Conservation (phyloP, 345 rosid species). For the Stellera chamaejasme region DNA sequence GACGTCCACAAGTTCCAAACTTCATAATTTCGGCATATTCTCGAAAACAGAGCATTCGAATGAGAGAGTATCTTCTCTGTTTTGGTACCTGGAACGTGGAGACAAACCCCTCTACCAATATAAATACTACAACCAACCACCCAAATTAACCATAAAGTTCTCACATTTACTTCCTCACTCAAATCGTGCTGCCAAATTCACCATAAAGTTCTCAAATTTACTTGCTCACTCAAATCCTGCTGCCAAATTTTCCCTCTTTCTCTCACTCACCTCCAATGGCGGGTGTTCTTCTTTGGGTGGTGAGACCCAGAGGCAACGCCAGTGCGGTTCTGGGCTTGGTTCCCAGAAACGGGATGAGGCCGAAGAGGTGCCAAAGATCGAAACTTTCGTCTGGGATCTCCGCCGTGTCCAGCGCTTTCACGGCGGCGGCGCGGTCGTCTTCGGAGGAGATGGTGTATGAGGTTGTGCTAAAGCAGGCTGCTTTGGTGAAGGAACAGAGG, state of each 20-base stretch:
- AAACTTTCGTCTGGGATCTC: constrained; percentile 10
- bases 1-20: too few relatives aligned
- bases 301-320: constrained; percentile 34
- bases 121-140: too few relatives aligned
- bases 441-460: constrained; percentile 45
- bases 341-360: constrained; percentile 11
- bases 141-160: too few relatives aligned
- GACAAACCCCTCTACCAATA: too few relatives aligned
- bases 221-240: background rate
- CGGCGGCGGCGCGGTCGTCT: constrained; percentile 29
- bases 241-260: too few relatives aligned
- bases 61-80: too few relatives aligned
- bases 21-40: too few relatives aligned
- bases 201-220: background rate
- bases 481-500: constrained; percentile 33
- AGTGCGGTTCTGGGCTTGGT: constrained; percentile 15
- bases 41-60: too few relatives aligned
- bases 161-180: background rate
- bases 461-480: constrained; percentile 49
- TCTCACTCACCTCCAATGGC: constrained; percentile 15
- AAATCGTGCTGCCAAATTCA: background rate
- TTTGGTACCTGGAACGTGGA: too few relatives aligned
- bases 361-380: constrained; percentile 7
- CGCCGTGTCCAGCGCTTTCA: constrained; percentile 24
- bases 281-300: constrained; percentile 34